Evolutionary conservation across 179 eudicot species (phyloP).

Genomic region (Beta macrorhiza): DNA sequence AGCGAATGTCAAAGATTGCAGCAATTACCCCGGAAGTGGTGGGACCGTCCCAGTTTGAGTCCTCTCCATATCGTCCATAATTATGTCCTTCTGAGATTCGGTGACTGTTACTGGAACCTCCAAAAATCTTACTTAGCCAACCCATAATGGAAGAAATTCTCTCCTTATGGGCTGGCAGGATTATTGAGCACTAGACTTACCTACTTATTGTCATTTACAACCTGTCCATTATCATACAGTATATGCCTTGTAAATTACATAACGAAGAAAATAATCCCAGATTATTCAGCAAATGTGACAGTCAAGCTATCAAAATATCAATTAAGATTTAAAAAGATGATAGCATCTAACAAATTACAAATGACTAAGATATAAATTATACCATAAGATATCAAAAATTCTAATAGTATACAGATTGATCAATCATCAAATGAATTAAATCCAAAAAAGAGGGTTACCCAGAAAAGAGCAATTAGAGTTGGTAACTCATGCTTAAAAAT

Average conservation of each 20-base stretch:
- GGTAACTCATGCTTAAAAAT: not conserved
- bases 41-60: slow-evolving; percentile 59
- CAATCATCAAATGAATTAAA: not conserved
- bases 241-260: not conserved
- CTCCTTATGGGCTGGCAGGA: slow-evolving; percentile 29
- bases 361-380: not conserved
- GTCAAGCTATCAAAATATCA: not conserved
- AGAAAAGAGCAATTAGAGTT: not conserved
- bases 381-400: not conserved
- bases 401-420: not conserved
- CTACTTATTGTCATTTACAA: slow-evolving; percentile 22
- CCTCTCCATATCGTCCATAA: slow-evolving; percentile 65
- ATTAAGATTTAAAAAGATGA: not conserved
- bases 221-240: slow-evolving; percentile 6
- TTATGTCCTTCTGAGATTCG: slow-evolving; percentile 60
- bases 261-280: not conserved
- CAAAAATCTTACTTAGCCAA: slow-evolving; percentile 74
- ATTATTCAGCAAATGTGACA: not conserved
- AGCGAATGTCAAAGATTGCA: slow-evolving; percentile 1
- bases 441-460: not conserved
- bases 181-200: slow-evolving; percentile 28
- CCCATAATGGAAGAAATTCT: slow-evolving; percentile 46
- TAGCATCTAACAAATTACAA: not conserved
- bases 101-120: slow-evolving; percentile 63
- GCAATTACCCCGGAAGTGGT: slow-evolving; percentile 46